Base-by-base conservation (phyloP, 2,329 filamentous ascomycete genomes). In the Lasiodiplodia hormozganensis region DNA sequence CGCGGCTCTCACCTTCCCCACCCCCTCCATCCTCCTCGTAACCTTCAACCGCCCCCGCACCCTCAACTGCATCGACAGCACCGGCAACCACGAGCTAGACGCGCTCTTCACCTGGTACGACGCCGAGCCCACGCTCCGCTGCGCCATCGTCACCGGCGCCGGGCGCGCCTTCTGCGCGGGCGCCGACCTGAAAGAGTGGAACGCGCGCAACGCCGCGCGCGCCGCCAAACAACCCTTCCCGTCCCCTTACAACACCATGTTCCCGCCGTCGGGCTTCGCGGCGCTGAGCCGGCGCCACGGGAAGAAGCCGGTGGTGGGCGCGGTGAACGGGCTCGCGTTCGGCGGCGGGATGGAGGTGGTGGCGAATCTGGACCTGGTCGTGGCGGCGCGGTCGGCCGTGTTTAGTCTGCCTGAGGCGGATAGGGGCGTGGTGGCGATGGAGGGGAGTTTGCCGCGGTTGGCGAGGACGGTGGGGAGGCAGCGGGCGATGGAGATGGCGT, bases 221-320 rank as follows among this genome's bases (percentile, higher is more conserved):
- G 36, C 31, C 7, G 8, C 16, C 31, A 31, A 16, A 1, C 14
- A 3, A 2, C 11, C 12, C 53, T 5, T 12, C 21, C 31, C 34
- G 7, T 43, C 40, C 1, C 40, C 40, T 0, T 7, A 43, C 40
- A 21, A 14, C 12, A 34, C 34, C 2, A 31, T 43, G 23, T 38
- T 65, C 18, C 49, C 51, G 12, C 12, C 57, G 1, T 12, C 23
- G 2, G 88, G 87, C 0, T 87, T 88, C 73, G 83, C 80, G 36
- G 88, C 87, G 0, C 74, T 90, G 18, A 86, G 84, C 49, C 79
- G 85, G 53, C 80, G 88, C 10, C 76, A 76, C 16, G 88, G 88
- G 0, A 88, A 87, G 79, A 89, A 89, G 76, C 87, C 87, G 0
- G 81, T 89, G 49, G 85, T 89, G 73, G 86, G 85, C 10, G 87